Base-by-base conservation (phyloP, 371 early-diverging fungal genomes). In the Rhizopus sp. region DNA sequence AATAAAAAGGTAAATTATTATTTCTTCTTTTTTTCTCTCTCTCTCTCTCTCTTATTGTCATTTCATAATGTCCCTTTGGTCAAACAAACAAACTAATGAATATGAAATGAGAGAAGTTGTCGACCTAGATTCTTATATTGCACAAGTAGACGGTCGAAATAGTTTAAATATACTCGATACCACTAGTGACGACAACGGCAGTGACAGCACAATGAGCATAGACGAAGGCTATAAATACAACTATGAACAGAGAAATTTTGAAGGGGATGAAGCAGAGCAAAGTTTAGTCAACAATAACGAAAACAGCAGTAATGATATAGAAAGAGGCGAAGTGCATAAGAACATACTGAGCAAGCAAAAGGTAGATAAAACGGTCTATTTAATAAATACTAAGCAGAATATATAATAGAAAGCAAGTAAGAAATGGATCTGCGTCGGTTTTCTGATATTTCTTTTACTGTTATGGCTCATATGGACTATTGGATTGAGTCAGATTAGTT, bases 391-490 rank as follows among this genome's bases (percentile, higher is more conserved):
- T 23, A 23, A 23, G 23, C 23, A 15, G 35, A 33, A 35, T 23
- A 8, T 44, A 30, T 40, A 16, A 49, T 13, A 69, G 55, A 58
- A 51, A 46, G 35, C 32, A 8, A 44, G 54, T 16, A 53, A 48
- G 31, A 70, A 67, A 55, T 67, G 70, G 60, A 30, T 67, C 2
- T 70, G 68, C 41, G 40, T 67, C 32, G 64, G 51, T 7, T 70
- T 67, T 49, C 60, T 70, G 38, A 32, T 63, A 7, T 12, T 70
- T 29, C 48, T 67, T 13, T 40, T 70, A 9, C 7, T 54, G 12
- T 54, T 62, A 42, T 70, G 70, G 70, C 10, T 67, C 8, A 57
- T 58, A 48, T 81, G 56, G 77, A 69, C 69, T n/a, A 56, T 66
- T 65, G 73, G 64, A 55, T 72, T 50, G 8, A 62, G 62, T n/a